A percentile compares a stretch with the other conserved stretches of the same genome.
These are phyloP conservation scores for Toxicodendron radicans DNA, from an alignment of 345 rosid genomes.

Conservation along the genomic window DNA sequence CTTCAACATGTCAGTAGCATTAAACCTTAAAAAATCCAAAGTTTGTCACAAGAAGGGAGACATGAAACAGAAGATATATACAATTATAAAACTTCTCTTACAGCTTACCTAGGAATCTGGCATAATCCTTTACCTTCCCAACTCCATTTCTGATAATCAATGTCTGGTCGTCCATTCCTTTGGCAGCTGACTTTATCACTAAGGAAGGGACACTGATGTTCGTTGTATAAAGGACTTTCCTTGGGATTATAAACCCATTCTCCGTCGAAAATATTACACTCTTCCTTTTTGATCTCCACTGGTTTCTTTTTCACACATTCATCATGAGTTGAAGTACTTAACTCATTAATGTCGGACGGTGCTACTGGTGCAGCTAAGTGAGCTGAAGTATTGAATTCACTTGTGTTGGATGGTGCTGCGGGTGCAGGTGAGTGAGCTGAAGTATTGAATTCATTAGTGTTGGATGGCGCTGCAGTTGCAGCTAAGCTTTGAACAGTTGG, in stretches of 20 bases:
- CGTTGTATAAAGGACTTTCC: constrained; percentile 30
- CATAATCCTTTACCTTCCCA: constrained; percentile 48
- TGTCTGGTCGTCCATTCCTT: constrained; percentile 50
- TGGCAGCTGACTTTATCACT: constrained; percentile 51
- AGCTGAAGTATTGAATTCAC: neutral
- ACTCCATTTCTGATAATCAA: constrained; percentile 50
- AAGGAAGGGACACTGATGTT: constrained; percentile 43
- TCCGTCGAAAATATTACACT: constrained; percentile 48
- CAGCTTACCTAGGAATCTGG: constrained; percentile 39
- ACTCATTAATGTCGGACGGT: neutral
- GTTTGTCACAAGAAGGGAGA: neutral
- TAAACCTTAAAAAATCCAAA: constrained; percentile 35
- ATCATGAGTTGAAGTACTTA: neutral
- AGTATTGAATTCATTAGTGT: neutral
- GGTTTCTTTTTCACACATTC: neutral
- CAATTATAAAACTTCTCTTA: neutral
- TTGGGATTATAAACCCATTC: constrained; percentile 50
- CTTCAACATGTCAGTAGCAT: constrained; percentile 46
- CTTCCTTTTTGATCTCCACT: neutral
- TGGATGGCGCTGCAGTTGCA: neutral
- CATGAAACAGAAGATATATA: neutral
- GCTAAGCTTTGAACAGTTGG: constrained; percentile 15
- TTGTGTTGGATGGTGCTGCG: neutral
- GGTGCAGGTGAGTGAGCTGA: neutral
- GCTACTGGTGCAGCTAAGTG: neutral